Evolutionary conservation across 805 yeast genomes (phyloP), one percentile per base, ranked within the genome.

Genomic region (Monosporozyma solicola): DNA sequence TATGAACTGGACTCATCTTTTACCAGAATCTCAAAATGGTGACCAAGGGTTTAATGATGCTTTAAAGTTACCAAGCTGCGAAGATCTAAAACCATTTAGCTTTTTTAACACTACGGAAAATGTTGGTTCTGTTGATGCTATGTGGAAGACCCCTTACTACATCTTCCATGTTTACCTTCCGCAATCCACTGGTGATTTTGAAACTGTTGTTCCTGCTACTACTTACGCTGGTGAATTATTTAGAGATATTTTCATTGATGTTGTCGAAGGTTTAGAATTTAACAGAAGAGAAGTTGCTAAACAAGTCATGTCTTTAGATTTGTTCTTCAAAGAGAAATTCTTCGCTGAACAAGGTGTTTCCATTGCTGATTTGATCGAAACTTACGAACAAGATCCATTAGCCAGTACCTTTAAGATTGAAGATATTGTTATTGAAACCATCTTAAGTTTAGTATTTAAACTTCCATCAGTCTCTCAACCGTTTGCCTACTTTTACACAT

Each of bases 341-440:
- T 86, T 87, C 68, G 80, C 88, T 1, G 77, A 79, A 45, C 80
- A 94, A 1, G 95, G 95, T 39, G 79, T 85, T 3, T 80, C 95
- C 0, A 76, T 90, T 54, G 96, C 90, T 59, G 83, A 81, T 55
- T 72, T 92, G 51, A 70, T 72, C 47, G 72, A 70, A 25, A 69
- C 73, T 15, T 69, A 71, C 33, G 67, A 67, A 49, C 74, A 76
- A 48, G 71, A 73, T 56, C 67, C 71, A 20, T 65, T 68, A 20
- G 61, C 60, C 2, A 80, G 95, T 1, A 89, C 96, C 0, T 89
- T 87, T 86, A 94, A 94, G 66, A 79, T 90, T 54, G 99, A 94
- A 69, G 97, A 91, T 65, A 75, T 91, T 43, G 87, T 92, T 0
- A 78, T 91, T 37, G 97, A 94, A 65, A 80, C 87, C 46, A 81